A percentile compares a stretch with the other conserved stretches of the same genome.
Evolutionary conservation across 2,329 filamentous ascomycete genomes (phyloP).

Genomic region (Pseudonectria buxi): DNA sequence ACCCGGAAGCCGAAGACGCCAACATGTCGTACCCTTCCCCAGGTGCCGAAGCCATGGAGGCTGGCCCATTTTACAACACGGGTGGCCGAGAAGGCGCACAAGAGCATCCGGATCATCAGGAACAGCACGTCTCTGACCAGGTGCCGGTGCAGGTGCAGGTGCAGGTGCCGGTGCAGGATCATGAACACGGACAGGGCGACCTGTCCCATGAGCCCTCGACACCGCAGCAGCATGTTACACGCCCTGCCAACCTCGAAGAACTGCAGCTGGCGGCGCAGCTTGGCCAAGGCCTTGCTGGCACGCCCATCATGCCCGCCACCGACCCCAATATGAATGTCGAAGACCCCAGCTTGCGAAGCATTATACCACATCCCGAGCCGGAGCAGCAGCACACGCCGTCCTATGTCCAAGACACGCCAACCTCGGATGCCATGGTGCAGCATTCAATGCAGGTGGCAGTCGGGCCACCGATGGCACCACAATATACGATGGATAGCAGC

Average conservation of each 20-base stretch:
- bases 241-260: slow-evolving; percentile 45
- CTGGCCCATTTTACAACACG: slow-evolving; percentile 38
- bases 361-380: slow-evolving; percentile 36
- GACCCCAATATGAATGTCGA: slow-evolving; percentile 39
- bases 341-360: slow-evolving; percentile 36
- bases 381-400: slow-evolving; percentile 30
- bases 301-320: slow-evolving; percentile 42
- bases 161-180: slow-evolving; percentile 23
- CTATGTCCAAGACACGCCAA: slow-evolving; percentile 32
- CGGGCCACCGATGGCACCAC: slow-evolving; percentile 30
- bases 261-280: slow-evolving; percentile 53
- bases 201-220: slow-evolving; percentile 29
- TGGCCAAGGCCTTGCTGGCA: slow-evolving; percentile 44
- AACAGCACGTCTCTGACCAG: slow-evolving; percentile 16
- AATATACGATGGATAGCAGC: slow-evolving; percentile 44
- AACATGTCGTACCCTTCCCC: slow-evolving; percentile 42
- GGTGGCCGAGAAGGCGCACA: slow-evolving; percentile 26
- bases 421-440: slow-evolving; percentile 30
- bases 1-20: slow-evolving; percentile 29
- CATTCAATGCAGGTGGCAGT: slow-evolving; percentile 31
- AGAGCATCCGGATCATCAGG: slow-evolving; percentile 22
- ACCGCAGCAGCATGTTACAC: slow-evolving; percentile 35
- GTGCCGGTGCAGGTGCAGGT: slow-evolving; percentile 21
- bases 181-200: slow-evolving; percentile 26
- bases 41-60: slow-evolving; percentile 36